phyloP scores from a whole-genome alignment of 345 rosid genomes.

The Triadica sebifera region DNA sequence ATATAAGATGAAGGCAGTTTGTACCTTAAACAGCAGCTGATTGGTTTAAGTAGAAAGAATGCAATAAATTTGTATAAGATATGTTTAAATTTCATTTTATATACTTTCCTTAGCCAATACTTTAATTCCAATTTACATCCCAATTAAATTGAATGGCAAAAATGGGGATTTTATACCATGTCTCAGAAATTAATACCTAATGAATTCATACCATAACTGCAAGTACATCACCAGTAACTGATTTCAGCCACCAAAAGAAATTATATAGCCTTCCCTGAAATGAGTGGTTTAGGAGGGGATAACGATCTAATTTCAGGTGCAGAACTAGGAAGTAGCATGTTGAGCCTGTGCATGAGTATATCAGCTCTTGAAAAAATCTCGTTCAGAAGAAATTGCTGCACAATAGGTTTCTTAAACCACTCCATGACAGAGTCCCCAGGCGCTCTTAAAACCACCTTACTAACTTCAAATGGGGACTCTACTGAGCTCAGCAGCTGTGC shows the following conservation, averaged over 20 bases:
- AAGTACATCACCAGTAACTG: constrained; percentile 6
- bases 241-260: neutral
- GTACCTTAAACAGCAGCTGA: too few species aligned
- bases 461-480: constrained; percentile 93
- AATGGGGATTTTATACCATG: too few species aligned
- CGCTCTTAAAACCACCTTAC: constrained; percentile 88
- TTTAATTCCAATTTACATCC: too few species aligned
- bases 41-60: too few species aligned
- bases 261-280: constrained; percentile 24
- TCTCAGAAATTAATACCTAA: too few species aligned
- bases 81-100: too few species aligned
- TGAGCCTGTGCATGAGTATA: constrained; percentile 90
- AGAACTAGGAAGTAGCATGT: constrained; percentile 81
- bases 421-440: constrained; percentile 91
- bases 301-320: constrained; percentile 91
- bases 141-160: too few species aligned
- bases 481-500: constrained; percentile 93
- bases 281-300: constrained; percentile 48
- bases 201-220: neutral
- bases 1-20: too few species aligned
- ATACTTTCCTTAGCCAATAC: too few species aligned
- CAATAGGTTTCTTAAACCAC: constrained; percentile 97
- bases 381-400: constrained; percentile 90
- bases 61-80: too few species aligned
- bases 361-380: constrained; percentile 88